Evolutionary conservation across 176 grass and related monocot genomes (phyloP), one percentile per base, ranked within the genome.

Genomic region (Triticum timopheevii): DNA sequence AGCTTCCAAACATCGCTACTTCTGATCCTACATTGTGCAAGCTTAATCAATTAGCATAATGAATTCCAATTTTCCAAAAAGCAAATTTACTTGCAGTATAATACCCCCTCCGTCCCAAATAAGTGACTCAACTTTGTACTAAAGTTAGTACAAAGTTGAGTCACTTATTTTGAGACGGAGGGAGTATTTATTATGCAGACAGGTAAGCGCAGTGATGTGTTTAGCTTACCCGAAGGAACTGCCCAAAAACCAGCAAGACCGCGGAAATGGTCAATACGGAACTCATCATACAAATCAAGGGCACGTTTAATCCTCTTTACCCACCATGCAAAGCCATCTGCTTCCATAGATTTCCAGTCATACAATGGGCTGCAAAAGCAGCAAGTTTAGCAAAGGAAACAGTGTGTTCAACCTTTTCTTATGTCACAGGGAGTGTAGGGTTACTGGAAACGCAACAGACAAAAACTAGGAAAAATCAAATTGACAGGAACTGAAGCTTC

Each of bases 221-320:
- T 86, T n/a, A 81, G 77, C 81, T 81, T 88, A 95, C 96, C 96
- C 62, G 90, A 92, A 88, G 93, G 91, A 78, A 98, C 93, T 22
- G 96, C 93, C 96, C 96, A 98, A 88, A 84, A 98, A 50, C 96
- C 92, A 35, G 91, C 79, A 84, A 98, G 90, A 8, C 96, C 96
- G 36, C 96, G 93, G 82, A 98, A 98, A 92, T 98, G 96, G 42
- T 98, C 96, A 76, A 98, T 98, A 39, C 96, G 91, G 61, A 98
- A 98, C 89, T 98, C 96, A 73, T 98, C 93, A 61, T 98, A 98
- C 65, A 98, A 90, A 91, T 98, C 96, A 92, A 98, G 92, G 17
- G 96, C 96, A 50, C 96, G 96, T 38, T 86, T 92, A 79, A 98
- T 98, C 93, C 96, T 95, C 70, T 94, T 85, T 90, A 92, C 66